Base-by-base conservation (phyloP, 805 yeast genomes). In the Suhomyces pyralidae region DNA sequence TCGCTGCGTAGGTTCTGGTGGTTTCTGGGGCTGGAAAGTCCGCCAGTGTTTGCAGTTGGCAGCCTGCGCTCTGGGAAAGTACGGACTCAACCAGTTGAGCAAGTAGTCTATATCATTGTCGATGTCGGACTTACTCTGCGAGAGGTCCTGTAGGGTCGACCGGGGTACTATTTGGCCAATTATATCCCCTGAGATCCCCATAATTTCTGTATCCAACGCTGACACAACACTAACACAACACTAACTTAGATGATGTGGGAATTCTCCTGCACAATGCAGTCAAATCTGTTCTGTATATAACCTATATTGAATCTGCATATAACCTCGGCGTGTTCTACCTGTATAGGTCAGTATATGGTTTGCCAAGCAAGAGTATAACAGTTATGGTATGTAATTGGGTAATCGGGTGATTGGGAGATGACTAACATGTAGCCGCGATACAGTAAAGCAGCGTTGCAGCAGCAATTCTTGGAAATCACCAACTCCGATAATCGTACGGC, bases 391-490 rank as follows among this genome's bases (percentile, higher is more conserved):
- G 52, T 40, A 17, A 10, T 17, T 40, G 28, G 14, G 36, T 22
- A 22, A 22, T 22, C 5, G 25, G 25, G 25, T 22, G 7, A 22
- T 22, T 22, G 10, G 5, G 20, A 30, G 5, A 22, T 17, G 22
- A 43, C 17, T 19, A 38, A 38, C 42, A 19, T 34, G 30, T 25
- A 47, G 51, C 40, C 46, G 15, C 28, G 51, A 9, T 47, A 47
- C 42, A 38, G 38, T n/a, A 46, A 42, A 51, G 19, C 55, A 10
- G 47, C 62, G 5, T 51, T 66, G n/a, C 63, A 60, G 46, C 64
- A 59, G 47, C 70, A 71, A 51, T 78, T 80, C 60, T 56, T 68
- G 46, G 73, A 70, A 40, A 62, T 79, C 45, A 76, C 84, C 8
- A 77, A 76, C 5, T 62, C 72, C 2, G 51, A 65, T 5, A 55